Percentiles rank a stretch among this genome's conserved stretches.
Conservation (phyloP, 805 yeast genomes). For the Spathaspora boniae region DNA sequence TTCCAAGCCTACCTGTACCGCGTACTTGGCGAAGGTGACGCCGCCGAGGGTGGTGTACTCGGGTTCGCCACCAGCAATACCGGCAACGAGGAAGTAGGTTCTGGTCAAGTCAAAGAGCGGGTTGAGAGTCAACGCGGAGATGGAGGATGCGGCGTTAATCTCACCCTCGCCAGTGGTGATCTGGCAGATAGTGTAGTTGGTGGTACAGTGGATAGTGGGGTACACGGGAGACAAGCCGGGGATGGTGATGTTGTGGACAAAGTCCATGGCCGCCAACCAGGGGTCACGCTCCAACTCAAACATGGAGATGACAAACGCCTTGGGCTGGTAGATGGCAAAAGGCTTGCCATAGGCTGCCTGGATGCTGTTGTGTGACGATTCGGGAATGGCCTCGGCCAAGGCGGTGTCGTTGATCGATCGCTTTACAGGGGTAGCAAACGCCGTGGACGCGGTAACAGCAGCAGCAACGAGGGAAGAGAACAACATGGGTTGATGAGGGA, state of each 20-base stretch:
- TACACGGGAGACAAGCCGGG: constrained; percentile 66
- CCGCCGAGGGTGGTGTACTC: constrained; percentile 53
- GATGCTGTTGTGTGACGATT: constrained; percentile 13
- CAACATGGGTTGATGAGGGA: constrained; percentile 15
- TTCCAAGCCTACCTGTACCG: constrained; percentile 59
- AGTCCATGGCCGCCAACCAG: constrained; percentile 48
- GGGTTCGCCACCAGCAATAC: constrained; percentile 67
- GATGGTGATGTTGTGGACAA: constrained; percentile 51
- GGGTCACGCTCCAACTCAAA: constrained; percentile 50
- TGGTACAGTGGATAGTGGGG: constrained; percentile 55
- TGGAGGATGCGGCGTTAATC: constrained; percentile 59
- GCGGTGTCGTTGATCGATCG: constrained; percentile 14
- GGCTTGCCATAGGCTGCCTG: constrained; percentile 27
- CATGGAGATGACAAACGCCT: constrained; percentile 54
- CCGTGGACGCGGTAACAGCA: constrained; percentile 10
- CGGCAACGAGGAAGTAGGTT: constrained; percentile 61
- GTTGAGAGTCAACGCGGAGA: constrained; percentile 51
- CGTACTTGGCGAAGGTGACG: constrained; percentile 57
- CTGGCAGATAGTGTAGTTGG: constrained; percentile 50
- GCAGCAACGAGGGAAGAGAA: constrained; percentile 13
- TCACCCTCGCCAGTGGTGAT: constrained; percentile 70
- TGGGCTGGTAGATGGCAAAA: constrained; percentile 44
- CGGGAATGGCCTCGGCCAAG: constrained; percentile 9
- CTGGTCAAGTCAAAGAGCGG: constrained; percentile 55
- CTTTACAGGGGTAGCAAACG: constrained; percentile 16